Base-by-base conservation (phyloP, 78 protist genomes). In the Dictyostelium intermedium region DNA sequence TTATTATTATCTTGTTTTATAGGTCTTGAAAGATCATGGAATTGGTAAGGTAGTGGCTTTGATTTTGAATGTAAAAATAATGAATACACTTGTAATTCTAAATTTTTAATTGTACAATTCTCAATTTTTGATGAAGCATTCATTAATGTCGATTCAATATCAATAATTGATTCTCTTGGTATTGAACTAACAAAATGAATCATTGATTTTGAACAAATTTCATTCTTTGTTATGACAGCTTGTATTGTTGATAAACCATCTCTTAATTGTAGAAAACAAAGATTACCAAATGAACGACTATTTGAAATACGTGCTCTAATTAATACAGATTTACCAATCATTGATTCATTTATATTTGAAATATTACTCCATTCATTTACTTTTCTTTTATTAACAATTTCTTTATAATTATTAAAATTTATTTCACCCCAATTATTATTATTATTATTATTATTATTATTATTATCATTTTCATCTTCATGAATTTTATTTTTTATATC, bases 121-220 rank as follows among this genome's bases (percentile, higher is more conserved):
- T 92, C 72, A 87, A 98, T 81, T 69, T 91, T 87, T 78, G 43
- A 18, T 10, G 20, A 61, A 18, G 97, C 56, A 9, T 7, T 32
- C 45, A 37, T 18, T 41, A 98, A 87, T 2, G 27, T 41, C 18
- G 96, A 99, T 23, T 37, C 50, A 18, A 99, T 83, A 32, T 98
- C 98, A 14, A 99, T 98, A 30, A 98, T 9, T 0, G 99, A 94
- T 95, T 99, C 99, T 70, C 69, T 82, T 39, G 98, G 14, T 43
- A 97, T 84, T n/a, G 72, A 72, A n/a, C 72, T 30, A 8, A 69
- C 70, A 73, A 92, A 97, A 79, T 95, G 91, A 83, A 96, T 79
- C 96, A 97, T 92, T 45, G 70, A 47, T 82, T 96, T 93, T 35
- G 70, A 23, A 14, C 60, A 45, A 35, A 1, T 18, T 16, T 76